These are phyloP conservation scores for Fusarium cicatricum DNA, from an alignment of 2,329 filamentous ascomycete genomes.

Conservation along the genomic window DNA sequence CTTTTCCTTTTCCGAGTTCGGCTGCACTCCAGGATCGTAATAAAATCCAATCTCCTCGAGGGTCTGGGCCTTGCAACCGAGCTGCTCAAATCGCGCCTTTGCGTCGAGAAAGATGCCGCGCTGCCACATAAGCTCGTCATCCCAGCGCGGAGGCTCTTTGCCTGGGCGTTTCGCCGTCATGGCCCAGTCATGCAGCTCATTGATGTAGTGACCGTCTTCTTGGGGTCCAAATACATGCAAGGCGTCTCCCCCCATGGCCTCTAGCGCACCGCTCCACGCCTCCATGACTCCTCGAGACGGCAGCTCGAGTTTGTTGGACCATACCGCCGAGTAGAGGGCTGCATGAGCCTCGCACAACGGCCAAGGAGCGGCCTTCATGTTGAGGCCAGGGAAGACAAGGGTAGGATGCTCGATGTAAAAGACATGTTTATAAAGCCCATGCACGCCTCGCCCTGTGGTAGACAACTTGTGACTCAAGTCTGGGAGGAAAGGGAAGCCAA, in stretches of 20 bases:
- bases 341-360: conserved; percentile 81
- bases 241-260: conserved; percentile 57
- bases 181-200: conserved; percentile 71
- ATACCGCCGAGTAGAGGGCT: conserved; percentile 78
- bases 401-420: conserved; percentile 81
- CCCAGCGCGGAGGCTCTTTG: conserved; percentile 77
- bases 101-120: conserved; percentile 73
- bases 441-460: conserved; percentile 73
- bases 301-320: conserved; percentile 73
- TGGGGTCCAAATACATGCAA: conserved; percentile 44
- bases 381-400: conserved; percentile 77
- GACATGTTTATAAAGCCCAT: conserved; percentile 80
- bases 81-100: conserved; percentile 73
- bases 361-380: conserved; percentile 89
- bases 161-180: conserved; percentile 59
- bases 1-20: conserved; percentile 2
- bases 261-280: conserved; percentile 71
- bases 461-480: conserved; percentile 61
- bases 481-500: conserved; percentile 77
- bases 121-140: conserved; percentile 75
- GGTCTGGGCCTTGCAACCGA: conserved; percentile 69
- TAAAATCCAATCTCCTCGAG: conserved; percentile 77
- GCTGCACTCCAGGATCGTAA: conserved; percentile 50
- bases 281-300: conserved; percentile 72
- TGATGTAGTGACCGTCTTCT: conserved; percentile 74